Base-by-base conservation (phyloP, 2,329 filamentous ascomycete species). In the Fusarium duplospermum region DNA sequence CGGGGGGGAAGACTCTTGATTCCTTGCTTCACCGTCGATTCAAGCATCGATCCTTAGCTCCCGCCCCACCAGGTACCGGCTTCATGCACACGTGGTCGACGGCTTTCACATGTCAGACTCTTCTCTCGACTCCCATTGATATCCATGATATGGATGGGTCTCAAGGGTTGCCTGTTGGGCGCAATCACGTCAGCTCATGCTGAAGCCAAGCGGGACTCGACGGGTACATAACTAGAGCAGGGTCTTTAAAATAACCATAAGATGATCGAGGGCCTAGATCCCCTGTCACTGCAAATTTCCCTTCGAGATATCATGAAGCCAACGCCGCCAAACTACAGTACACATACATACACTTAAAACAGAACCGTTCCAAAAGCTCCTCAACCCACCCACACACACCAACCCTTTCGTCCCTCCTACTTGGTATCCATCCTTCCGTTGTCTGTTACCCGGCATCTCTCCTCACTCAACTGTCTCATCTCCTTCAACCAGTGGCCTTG, bases 271-370 rank as follows among this genome's bases (percentile, higher is more conserved):
- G 62, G 56, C 57, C 45, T 50, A 66, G 57, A 70, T 66, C 66
- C 62, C 56, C 62, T 61, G 67, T 67, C 63, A 50, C 67, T 67
- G 61, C 60, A 64, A 70, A 66, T 57, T 73, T 70, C 75, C 64
- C 64, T 62, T 71, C 27, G 58, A 75, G 70, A 74, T 70, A 75
- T 71, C 67, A 76, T 74, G 58, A 64, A 78, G 75, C 75, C 71
- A 78, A 78, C 76, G 76, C 76, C 76, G 54, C 68, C 67, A 67
- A 67, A 72, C 58, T 78, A 78, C 67, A 75, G 61, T 76, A 76
- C 72, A 78, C 62, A 33, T 42, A 71, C 61, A 68, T 42, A 73
- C 61, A 68, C 72, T 76, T 64, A 63, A 74, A 71, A 62, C 47
- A 72, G 67, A 71, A 62, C 61, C 62, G 52, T 56, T 62, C 60